Evolutionary conservation across 176 grass and related monocot genomes (phyloP), one percentile per base, ranked within the genome.

Genomic region (Ananas comosus): DNA sequence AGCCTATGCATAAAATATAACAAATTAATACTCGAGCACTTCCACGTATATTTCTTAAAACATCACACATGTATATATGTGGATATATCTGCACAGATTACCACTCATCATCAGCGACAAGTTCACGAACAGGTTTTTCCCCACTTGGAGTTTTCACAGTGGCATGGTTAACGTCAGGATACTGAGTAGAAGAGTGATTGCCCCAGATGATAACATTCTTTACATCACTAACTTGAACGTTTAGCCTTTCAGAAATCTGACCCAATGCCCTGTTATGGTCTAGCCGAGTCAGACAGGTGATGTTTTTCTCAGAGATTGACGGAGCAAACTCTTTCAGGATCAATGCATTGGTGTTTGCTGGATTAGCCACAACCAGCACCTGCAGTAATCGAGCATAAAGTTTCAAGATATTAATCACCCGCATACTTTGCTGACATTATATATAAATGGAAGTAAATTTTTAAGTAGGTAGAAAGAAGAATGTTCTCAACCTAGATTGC

Each of bases 201-300:
- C 94, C 94, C 94, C 94, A 93, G 69, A 99, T 99, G 61, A 99
- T 86, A 68, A 61, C 90, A 78, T 99, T 99, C 67, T 93, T 99
- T 48, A 93, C 90, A 67, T 99, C 90, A 65, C 69, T 76, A 76
- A 99, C 90, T 85, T 99, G 94, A 72, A 99, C 73, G 49, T 51
- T 65, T 54, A 99, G 82, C 49, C 78, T 90, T 75, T 99, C 94
- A 69, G 94, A 81, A 70, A 93, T 78, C 78, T 91, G 90, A 17
- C 87, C 90, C 10, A 99, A 84, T 42, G 90, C 94, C 87, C 89
- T 91, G 80, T 99, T 99, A 76, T 99, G 90, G 75, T 93, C 90
- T 48, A 99, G 78, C 63, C 94, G 83, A 72, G 94, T 99, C 75
- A 99, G 71, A 76, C 94, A 99, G 69, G 87, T 99, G 63, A 99